Conservation (phyloP, 768 basidiomycete species). For the Pholiota molesta region DNA sequence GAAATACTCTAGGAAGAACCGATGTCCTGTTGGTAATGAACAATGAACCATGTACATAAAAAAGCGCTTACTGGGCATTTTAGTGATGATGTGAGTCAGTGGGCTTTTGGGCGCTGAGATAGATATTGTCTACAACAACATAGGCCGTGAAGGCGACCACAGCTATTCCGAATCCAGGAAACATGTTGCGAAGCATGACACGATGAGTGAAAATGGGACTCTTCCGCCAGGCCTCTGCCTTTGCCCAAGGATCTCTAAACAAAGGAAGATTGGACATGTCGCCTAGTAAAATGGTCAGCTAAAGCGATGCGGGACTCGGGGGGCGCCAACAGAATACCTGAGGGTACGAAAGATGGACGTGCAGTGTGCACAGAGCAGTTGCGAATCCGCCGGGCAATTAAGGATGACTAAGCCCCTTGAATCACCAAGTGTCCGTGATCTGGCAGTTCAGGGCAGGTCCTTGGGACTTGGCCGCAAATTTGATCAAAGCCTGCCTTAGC, state of each 20-base stretch:
- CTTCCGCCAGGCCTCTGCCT: constrained; percentile 90
- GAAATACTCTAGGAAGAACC: background rate
- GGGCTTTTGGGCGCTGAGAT: constrained; percentile 36
- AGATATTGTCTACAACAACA: constrained; percentile 81
- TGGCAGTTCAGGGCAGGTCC: constrained; percentile 61
- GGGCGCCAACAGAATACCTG: background rate
- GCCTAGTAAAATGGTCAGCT: constrained; percentile 18
- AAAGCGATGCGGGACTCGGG: background rate
- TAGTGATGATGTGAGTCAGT: constrained; percentile 29
- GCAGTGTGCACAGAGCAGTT: background rate
- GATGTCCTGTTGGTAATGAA: background rate
- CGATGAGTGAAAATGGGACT: constrained; percentile 86
- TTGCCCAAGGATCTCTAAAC: constrained; percentile 94
- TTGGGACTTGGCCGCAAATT: constrained; percentile 42
- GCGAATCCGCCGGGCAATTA: background rate
- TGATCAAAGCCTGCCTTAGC: constrained; percentile 32
- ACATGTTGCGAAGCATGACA: constrained; percentile 86
- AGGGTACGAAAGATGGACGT: background rate
- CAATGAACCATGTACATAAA: background rate
- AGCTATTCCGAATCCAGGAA: constrained; percentile 95
- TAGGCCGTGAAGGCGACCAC: constrained; percentile 91
- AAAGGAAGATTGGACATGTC: constrained; percentile 68
- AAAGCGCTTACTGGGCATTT: background rate
- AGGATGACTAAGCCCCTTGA: constrained; percentile 11
- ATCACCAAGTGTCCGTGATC: constrained; percentile 32